Evolutionary conservation across 768 basidiomycete species (phyloP), one percentile per base, ranked within the genome.

Genomic region (Tylopilus plumbeoviolaceoides): DNA sequence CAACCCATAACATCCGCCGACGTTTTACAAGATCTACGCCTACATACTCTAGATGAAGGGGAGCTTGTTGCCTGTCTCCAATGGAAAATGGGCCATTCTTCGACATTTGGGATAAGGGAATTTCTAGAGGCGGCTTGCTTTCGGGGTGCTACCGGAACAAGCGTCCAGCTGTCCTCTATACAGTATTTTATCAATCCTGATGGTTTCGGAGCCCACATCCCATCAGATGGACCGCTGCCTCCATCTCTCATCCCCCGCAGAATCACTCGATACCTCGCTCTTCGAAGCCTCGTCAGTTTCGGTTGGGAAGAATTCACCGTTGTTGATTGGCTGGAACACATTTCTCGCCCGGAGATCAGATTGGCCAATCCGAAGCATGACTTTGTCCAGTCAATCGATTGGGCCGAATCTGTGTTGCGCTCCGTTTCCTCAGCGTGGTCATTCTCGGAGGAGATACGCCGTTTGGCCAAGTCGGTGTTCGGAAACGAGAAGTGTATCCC

Each of bases 31-130:
- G 90, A 95, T 64, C 75, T 99, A 15, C 78, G 80, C 12, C 68
- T 76, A 6, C 75, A 89, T 15, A 86, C 93, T 5, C 75, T 99
- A 23, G 65, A 68, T 5, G 81, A 89, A 63, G 71, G 74, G 6
- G 91, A 98, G 63, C 85, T 89, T 70, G 65, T 86, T n/a, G 84
- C 83, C 3, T 93, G 89, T 68, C 72, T 98, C 56, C 81, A 82
- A 52, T 98, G 97, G 95, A 94, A 94, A 89, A 74, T 78, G 27
- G 54, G 60, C 18, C 64, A 73, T 23, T 65, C 63, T 36, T 67
- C 60, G 35, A 58, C 10, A 1, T 5, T 70, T 14, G 68, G 75
- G n/a, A 69, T 80, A 44, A 55, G 70, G 14, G 72, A 74, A 15
- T 75, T 98, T 17, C 70, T 95, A 17, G 77, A 85, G 55, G 86